Base-by-base conservation (phyloP, 768 basidiomycete genomes). In the Psilocybe cubensis region DNA sequence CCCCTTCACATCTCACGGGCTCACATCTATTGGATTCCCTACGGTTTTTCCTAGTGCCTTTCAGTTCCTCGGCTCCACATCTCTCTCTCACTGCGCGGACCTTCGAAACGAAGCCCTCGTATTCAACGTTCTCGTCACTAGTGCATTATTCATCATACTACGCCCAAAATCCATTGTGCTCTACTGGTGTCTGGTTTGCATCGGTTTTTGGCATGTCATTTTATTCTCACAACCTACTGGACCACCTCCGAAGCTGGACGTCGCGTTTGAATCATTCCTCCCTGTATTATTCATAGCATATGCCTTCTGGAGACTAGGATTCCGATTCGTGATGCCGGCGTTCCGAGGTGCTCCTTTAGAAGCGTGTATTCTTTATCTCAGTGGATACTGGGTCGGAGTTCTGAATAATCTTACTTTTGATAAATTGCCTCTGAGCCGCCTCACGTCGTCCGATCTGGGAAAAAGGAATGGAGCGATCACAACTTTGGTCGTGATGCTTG, bases 171-270 rank as follows among this genome's bases (percentile, higher is more conserved):
- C 88, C 2, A 79, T 91, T 59, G 74, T 91, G 28, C 70, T 85
- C 2, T 92, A 80, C 70, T 91, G 89, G 88, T 86, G 80, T 64
- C 76, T 92, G n/a, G 84, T 91, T 5, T 91, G 85, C 74, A 89
- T 91, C 43, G 89, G 92, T 1, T 94, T 84, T 68, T 95, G 93
- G 92, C 92, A 95, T 62, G 77, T 92, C 52, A 76, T 83, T 0
- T 80, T 95, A 38, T 93, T 92, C 64, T 89, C 89, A 8, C 88
- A 94, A 64, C 88, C 89, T 5, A 82, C 74, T 44, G 78, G 76
- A 1, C 78, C 78, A 5, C 88, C 90, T 31, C 92, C 94, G 4
- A 79, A 81, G 24, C 71, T 94, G 54, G 84, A 88, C 54, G 74
- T 77, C n/a, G 90, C 84, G 5, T 93, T 95, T 61, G 83, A 81